Base-by-base conservation (phyloP, 768 basidiomycete genomes). In the Russula abietina region DNA sequence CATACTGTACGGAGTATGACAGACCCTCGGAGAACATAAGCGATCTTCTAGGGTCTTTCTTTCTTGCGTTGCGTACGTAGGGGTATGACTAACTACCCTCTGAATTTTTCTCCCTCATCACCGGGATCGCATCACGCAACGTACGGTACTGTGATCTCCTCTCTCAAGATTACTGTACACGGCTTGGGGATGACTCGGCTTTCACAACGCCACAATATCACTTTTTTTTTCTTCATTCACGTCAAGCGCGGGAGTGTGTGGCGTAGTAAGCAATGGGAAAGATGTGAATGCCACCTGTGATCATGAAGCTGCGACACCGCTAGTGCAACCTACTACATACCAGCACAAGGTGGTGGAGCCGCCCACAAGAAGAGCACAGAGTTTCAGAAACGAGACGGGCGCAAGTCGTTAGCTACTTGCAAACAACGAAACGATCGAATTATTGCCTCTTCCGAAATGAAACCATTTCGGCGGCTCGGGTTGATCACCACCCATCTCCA, bases 401-500 rank as follows among this genome's bases (percentile, higher is more conserved):
- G 45, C 45, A 38, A 7, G 3, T 14, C 43, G 19, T n/a, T 43
- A n/a, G 43, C 43, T 43, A n/a, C 43, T n/a, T n/a, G n/a, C n/a
- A n/a, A 19, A 46, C n/a, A 22, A 17, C 16, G 16, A 17, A 36
- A 17, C 45, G 45, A 46, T 46, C 45, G 45, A 46, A 46, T 46
- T 46, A 53, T n/a, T 30, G 12, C 33, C 39, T 54, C 17, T 49
- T 49, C 53, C 45, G 39, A 61, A 49, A 48, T 33, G 60, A 61
- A 54, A 17, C 28, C 48, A 16, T 41, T 32, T 3, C 45, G 45
- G 45, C 6, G 45, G 45, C n/a, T 22, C 22, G 45, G 45, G 45
- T 45, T 60, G 11, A 54, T 60, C 52, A 36, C 48, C 53, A 22
- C 24, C 59, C 7, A 49, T 52, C 45, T 39, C 60, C 45, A 14